Base-by-base conservation (phyloP, 2,329 filamentous ascomycete genomes). In the Onygenales sp. region DNA sequence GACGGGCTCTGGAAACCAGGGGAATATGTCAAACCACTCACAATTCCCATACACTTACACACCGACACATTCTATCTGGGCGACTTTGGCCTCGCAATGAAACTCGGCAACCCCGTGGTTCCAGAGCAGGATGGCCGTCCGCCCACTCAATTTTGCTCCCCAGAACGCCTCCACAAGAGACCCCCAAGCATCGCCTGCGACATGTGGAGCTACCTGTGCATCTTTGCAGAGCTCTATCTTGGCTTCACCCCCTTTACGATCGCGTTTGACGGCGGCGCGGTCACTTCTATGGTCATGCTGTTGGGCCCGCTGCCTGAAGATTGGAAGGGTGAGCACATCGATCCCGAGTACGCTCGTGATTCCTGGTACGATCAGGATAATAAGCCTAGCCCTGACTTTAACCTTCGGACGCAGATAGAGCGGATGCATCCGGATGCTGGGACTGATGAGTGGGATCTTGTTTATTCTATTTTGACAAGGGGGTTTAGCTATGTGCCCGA, bases 301-400 rank as follows among this genome's bases (percentile, higher is more conserved):
- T 32, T 37, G 3, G 47, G 47, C 14, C 47, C 47, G 2, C 47
- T 49, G 31, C 47, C 47, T 36, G 36, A 49, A 34, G 8, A 49
- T 37, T 49, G 47, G 47, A 49, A 49, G 14, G 47, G 47, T 27
- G 21, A 27, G 3, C 4, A 27, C 34, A 21, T 43, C 21, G 11
- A 3, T 11, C n/a, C 45, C 5, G 45, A 48, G 8, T n/a, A 48
- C n/a, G 21, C 17, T 40, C 50, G 54, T 53, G 60, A 64, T 58
- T 61, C 50, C 36, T 66, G 61, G 61, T 66, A 66, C 59, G 62
- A 66, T 53, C 60, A 62, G 52, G 32, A 51, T 51, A 40, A 48
- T 55, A 51, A 27, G 31, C 32, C 47, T 14, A 11, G 32, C 47
- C 45, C 50, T 4, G 2, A 21, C 2, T 31, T 3, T 21, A 45